Evolutionary conservation across 495 filamentous ascomycete species (phyloP), one percentile per base, ranked within the genome.

Genomic region (Penicillium cataractarum): DNA sequence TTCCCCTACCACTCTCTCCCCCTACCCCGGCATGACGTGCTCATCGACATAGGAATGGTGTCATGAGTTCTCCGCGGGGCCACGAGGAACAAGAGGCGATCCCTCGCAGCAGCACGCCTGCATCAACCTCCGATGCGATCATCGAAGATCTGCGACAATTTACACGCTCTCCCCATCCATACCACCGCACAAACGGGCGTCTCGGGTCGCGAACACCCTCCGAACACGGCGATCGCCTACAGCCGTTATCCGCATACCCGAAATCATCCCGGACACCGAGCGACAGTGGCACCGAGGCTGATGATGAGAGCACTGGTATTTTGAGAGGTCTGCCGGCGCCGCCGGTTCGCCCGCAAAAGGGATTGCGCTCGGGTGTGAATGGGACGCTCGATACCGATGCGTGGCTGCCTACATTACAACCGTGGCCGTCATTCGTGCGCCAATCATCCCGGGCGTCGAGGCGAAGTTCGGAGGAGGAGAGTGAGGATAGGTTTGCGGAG

Each of bases 251-350:
- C 32, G 57, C 60, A 50, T 63, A 69, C 63, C 60, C 70, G 58
- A 61, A 68, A 60, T 71, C 73, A 49, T 82, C 83, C n/a, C 80
- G 82, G 6, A 83, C 86, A 7, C 82, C 84, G 13, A 95, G 92
- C 75, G 92, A 97, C 56, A 95, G 92, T 69, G 92, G 93, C 50
- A 96, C 92, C 12, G 92, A 97, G 68, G 91, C 93, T 17, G 91
- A 97, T 68, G 93, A 97, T 79, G 92, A 97, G 71, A 84, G 82
- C 49, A 85, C 81, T 3, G 74, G 76, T 9, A 85, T 93, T 63
- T 80, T 96, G 64, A 91, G 88, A 70, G 90, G 92, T 5, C 74
- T 97, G 32, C 93, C 93, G 1, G 90, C 92, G 0, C 90, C 93
- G 2, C 88, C 84, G 27, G 58, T 83, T 17, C 82, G 88, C 39